phyloP scores from a whole-genome alignment of 441 rosid genomes.

The Pelargonium australe region DNA sequence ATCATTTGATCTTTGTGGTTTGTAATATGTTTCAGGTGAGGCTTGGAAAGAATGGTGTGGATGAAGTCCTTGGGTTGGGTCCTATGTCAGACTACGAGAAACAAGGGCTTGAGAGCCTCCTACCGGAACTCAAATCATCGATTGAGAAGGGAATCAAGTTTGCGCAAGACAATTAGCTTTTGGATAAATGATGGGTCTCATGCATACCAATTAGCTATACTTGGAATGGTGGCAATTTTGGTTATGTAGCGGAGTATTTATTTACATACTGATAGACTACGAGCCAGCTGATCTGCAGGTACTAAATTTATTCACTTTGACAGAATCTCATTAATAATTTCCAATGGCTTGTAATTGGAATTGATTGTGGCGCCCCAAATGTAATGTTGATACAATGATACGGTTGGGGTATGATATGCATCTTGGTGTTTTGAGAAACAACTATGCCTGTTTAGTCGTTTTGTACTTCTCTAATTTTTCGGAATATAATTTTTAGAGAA shows the following conservation, averaged over 20 bases:
- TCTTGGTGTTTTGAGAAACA: too few species aligned
- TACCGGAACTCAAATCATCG: conserved; percentile 71
- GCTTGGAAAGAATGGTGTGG: conserved; percentile 84
- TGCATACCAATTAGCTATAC: neutral
- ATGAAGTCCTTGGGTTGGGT: conserved; percentile 78
- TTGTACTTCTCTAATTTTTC: too few species aligned
- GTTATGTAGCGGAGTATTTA: neutral
- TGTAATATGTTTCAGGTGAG: conserved; percentile 50
- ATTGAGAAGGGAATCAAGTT: conserved; percentile 86
- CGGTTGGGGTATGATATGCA: too few species aligned
- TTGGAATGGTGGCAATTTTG: neutral
- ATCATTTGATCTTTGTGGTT: neutral
- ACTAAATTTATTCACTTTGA: neutral
- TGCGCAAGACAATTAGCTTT: conserved; percentile 24
- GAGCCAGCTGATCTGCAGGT: neutral
- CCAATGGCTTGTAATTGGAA: neutral
- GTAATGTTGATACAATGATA: too few species aligned
- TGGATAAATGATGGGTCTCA: too few species aligned
- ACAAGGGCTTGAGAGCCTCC: conserved; percentile 69
- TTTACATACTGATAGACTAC: neutral
- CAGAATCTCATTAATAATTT: neutral
- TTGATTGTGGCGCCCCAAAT: too few species aligned
- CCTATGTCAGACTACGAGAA: conserved; percentile 72
- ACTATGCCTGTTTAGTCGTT: too few species aligned
- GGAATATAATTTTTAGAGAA: too few species aligned